A percentile compares a stretch with the other conserved stretches of the same genome.
These are phyloP conservation scores for Magnolia officinalis DNA, from an alignment of 164 flowering plant genomes.

Conservation along the genomic window DNA sequence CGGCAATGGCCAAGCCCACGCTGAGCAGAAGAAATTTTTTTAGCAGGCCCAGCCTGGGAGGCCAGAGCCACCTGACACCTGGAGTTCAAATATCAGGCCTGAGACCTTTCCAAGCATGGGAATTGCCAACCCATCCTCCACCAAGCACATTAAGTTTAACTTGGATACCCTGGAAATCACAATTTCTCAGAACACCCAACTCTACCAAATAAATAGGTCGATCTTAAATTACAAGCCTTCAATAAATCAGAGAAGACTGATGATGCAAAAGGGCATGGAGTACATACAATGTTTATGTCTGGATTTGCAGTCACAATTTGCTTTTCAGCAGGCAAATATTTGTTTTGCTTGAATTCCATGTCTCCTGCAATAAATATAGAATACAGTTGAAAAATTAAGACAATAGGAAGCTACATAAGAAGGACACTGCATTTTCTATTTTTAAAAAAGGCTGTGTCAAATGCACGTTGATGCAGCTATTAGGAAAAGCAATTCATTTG, in stretches of 20 bases:
- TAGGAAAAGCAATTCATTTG: too few relatives aligned
- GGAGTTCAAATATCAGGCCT: not conserved
- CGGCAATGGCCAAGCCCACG: not conserved
- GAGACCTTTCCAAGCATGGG: not conserved
- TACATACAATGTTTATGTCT: constrained; percentile 73
- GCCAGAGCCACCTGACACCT: not conserved
- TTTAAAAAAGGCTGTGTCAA: too few relatives aligned
- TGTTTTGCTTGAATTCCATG: constrained; percentile 97
- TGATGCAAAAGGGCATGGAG: not conserved
- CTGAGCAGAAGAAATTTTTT: not conserved
- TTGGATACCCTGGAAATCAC: not conserved
- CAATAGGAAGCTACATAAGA: too few relatives aligned
- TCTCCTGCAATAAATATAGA: constrained; percentile 59
- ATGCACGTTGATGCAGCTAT: too few relatives aligned
- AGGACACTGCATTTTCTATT: too few relatives aligned
- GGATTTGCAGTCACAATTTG: constrained; percentile 98
- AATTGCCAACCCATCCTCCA: not conserved
- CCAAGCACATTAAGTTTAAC: not conserved
- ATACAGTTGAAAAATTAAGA: not conserved
- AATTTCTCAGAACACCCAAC: too few relatives aligned
- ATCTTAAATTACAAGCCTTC: not conserved
- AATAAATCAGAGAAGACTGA: not conserved
- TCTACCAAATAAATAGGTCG: not conserved
- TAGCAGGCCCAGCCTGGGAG: not conserved
- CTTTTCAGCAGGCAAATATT: constrained; percentile 81